Base-by-base conservation (phyloP, 108 stramenopile species). In the Discostella pseudostelligera region DNA sequence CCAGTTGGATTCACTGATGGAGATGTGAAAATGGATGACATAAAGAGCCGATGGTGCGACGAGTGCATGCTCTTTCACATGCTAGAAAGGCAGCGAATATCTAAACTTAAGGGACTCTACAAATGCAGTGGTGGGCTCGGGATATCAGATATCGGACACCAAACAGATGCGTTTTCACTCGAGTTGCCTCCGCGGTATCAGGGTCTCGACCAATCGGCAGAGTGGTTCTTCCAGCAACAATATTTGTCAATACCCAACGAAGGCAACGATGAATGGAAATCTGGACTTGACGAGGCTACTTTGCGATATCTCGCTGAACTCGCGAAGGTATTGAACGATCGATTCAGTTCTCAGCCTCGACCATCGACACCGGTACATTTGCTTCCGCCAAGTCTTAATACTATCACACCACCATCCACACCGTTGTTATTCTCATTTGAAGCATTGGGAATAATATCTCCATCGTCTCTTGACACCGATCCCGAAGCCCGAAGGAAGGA, bases 171-270 rank as follows among this genome's bases (percentile, higher is more conserved):
- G 9, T 13, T 8, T 48, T 40, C 51, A 14, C 61, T 50, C 4
- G 61, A 20, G 8, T 43, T 54, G 20, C 70, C 70, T 62, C 70
- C 70, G 20, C 24, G 70, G 29, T 70, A 70, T 39, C 61, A 70
- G 32, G 20, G 55, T 22, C 49, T 62, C n/a, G 37, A 70, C 12
- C 39, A 45, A 0, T 32, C 70, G 1, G 54, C 40, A 16, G 54
- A 70, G 21, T 43, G 65, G 54, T 26, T 66, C 21, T 16, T 42
- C 22, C 51, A 40, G 1, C 29, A 35, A n/a, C 45, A 51, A 22
- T 28, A 42, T 2, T 42, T 54, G 64, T 49, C 37, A 3, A 37
- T 32, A 39, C 64, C 21, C 12, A 36, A 51, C 16, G 25, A 21
- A 64, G 14, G 35, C 47, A 64, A 25, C 25, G 63, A 32, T 11